Evolutionary conservation across 768 basidiomycete species (phyloP).

Genomic region (Suillus subaureus): DNA sequence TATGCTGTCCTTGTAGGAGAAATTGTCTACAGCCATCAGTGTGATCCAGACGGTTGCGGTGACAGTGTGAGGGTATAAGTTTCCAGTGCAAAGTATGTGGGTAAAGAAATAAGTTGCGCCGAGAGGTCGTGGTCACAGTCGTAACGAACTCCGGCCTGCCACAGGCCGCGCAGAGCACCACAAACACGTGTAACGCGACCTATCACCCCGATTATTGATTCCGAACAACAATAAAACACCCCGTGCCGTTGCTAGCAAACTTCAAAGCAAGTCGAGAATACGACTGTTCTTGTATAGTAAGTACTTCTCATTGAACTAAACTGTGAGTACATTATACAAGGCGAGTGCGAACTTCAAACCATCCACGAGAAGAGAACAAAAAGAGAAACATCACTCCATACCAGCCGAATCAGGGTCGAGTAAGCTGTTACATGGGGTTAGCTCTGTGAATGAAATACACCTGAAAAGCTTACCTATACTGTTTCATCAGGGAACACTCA

Average conservation of each 20-base stretch:
- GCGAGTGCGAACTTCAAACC: background rate
- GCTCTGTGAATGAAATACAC: background rate
- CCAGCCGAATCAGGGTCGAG: constrained; percentile 8
- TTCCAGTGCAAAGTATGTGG: background rate
- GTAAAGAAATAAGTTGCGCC: background rate
- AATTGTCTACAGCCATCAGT: constrained; percentile 38
- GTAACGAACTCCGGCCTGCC: background rate
- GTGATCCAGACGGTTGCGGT: background rate
- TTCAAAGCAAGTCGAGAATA: background rate
- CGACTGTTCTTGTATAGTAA: background rate
- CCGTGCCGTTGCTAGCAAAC: too few relatives aligned
- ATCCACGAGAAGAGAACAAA: background rate
- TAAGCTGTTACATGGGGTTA: constrained; percentile 6
- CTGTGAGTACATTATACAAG: constrained; percentile 9
- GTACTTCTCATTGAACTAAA: constrained; percentile 2
- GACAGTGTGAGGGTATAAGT: background rate
- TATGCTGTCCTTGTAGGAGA: constrained; percentile 66
- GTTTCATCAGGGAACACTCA: constrained; percentile 93
- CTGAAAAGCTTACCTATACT: constrained; percentile 63
- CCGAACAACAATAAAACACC: background rate
- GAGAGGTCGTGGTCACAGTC: background rate
- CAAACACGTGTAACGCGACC: constrained; percentile 1
- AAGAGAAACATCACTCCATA: background rate
- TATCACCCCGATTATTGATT: background rate
- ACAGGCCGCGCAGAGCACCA: background rate